These are phyloP conservation scores for Cyberlindnera meyerae DNA, from an alignment of 805 yeast genomes.

Conservation along the genomic window DNA sequence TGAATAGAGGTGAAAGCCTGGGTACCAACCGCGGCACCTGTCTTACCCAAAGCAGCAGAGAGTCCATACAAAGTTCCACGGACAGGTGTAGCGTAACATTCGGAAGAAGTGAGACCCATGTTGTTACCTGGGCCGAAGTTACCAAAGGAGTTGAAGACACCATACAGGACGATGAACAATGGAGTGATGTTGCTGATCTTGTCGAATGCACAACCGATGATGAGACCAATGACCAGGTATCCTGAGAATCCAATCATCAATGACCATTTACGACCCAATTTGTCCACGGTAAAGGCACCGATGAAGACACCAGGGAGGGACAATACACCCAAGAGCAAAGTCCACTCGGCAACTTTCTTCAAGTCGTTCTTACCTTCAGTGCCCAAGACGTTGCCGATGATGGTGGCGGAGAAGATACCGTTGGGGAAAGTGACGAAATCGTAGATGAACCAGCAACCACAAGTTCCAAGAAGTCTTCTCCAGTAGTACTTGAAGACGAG, in stretches of 20 bases:
- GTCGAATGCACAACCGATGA: constrained; percentile 61
- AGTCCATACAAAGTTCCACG: constrained; percentile 74
- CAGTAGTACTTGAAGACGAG: constrained; percentile 63
- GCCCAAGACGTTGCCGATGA: constrained; percentile 50
- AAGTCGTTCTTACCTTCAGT: constrained; percentile 32
- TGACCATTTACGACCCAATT: constrained; percentile 66
- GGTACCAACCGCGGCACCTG: constrained; percentile 83
- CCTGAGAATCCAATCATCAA: constrained; percentile 68
- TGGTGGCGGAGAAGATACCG: constrained; percentile 62
- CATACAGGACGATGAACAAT: constrained; percentile 66
- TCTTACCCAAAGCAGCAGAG: constrained; percentile 76
- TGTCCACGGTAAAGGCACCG: constrained; percentile 63
- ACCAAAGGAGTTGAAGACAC: constrained; percentile 64
- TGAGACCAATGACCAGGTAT: constrained; percentile 64
- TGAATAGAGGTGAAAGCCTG: constrained; percentile 67
- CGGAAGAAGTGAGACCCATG: constrained; percentile 64
- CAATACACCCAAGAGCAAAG: constrained; percentile 55
- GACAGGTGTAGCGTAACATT: constrained; percentile 69
- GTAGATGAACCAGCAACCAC: constrained; percentile 74
- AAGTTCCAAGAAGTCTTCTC: constrained; percentile 62
- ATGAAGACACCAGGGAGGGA: constrained; percentile 69
- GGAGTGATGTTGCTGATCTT: constrained; percentile 53
- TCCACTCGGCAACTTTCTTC: constrained; percentile 68
- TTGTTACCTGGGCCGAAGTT: constrained; percentile 78
- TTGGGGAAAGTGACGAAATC: constrained; percentile 81